Percentiles rank a stretch among this genome's conserved stretches.
phyloP scores from a whole-genome alignment of 2,329 filamentous ascomycete genomes.

The Torrubiellomyces zombiae region DNA sequence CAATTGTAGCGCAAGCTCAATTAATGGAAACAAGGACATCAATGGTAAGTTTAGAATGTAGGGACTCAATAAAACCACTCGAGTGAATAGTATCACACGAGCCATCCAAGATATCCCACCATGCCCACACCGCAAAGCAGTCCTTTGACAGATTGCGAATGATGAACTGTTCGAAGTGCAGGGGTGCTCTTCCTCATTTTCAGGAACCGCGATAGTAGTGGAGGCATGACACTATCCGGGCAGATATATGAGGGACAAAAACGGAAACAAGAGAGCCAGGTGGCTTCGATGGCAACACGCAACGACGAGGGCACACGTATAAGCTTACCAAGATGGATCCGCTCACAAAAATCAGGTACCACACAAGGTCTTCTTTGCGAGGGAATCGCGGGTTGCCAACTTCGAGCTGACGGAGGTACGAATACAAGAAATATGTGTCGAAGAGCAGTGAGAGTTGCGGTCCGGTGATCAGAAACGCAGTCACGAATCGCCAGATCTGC shows the following conservation, averaged over 20 bases:
- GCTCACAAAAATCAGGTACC: conserved; percentile 62
- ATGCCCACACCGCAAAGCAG: conserved; percentile 50
- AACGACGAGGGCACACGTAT: conserved; percentile 5
- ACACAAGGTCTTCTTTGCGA: conserved; percentile 61
- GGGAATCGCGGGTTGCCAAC: conserved; percentile 52
- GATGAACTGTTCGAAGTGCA: conserved; percentile 42
- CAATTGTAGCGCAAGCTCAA: no score
- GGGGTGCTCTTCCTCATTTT: conserved; percentile 68
- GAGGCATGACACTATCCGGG: conserved; percentile 51
- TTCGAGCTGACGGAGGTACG: conserved; percentile 62
- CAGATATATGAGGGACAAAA: conserved; percentile 48
- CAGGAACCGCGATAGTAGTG: conserved; percentile 72
- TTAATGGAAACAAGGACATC: conserved; percentile 9
- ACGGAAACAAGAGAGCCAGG: conserved; percentile 5
- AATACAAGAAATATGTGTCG: conserved; percentile 63
- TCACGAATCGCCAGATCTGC: conserved; percentile 25
- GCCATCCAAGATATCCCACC: conserved; percentile 63
- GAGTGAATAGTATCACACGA: conserved; percentile 41
- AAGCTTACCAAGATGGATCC: conserved; percentile 60
- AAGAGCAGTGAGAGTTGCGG: conserved; percentile 37
- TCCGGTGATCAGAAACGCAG: conserved; percentile 24
- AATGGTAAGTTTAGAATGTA: conserved; percentile 32
- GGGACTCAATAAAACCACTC: conserved; percentile 45
- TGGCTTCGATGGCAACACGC: conserved; percentile 5
- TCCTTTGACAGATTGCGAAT: conserved; percentile 55